phyloP scores from a whole-genome alignment of 352 stramenopile species.

The Globisporangium middletonii region DNA sequence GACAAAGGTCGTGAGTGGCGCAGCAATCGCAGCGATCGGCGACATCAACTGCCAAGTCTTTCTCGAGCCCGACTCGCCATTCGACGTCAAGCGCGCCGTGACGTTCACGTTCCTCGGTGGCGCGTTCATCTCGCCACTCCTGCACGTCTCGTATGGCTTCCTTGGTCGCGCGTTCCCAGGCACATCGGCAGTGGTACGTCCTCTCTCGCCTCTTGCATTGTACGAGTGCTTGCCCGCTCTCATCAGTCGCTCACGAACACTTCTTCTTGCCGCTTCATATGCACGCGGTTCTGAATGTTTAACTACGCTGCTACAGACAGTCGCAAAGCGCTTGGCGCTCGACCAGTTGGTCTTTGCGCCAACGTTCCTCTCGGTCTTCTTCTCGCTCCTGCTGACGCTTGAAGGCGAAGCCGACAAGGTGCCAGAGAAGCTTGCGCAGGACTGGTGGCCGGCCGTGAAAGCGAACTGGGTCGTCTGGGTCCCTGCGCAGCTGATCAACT shows the following conservation, averaged over 20 bases:
- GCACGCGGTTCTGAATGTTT: neutral
- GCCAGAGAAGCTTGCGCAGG: slow-evolving; percentile 48
- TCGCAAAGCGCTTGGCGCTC: slow-evolving; percentile 63
- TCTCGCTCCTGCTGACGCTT: slow-evolving; percentile 57
- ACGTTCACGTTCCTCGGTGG: slow-evolving; percentile 72
- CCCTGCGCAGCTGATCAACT: slow-evolving; percentile 76
- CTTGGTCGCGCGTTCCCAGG: slow-evolving; percentile 36
- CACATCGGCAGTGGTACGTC: slow-evolving; percentile 18
- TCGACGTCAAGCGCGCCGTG: slow-evolving; percentile 45
- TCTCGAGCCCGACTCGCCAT: slow-evolving; percentile 23
- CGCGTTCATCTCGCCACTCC: slow-evolving; percentile 55
- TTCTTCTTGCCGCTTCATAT: neutral
- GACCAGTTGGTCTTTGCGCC: slow-evolving; percentile 79
- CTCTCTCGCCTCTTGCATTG: neutral
- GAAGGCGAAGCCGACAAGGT: slow-evolving; percentile 48
- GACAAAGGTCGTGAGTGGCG: slow-evolving; percentile 66
- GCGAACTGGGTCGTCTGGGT: slow-evolving; percentile 83
- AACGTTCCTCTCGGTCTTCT: slow-evolving; percentile 68
- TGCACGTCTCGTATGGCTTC: slow-evolving; percentile 78
- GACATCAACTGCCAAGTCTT: slow-evolving; percentile 70
- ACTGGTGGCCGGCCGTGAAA: slow-evolving; percentile 78
- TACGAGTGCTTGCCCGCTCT: neutral
- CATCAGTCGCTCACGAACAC: neutral
- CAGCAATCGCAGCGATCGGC: slow-evolving; percentile 51
- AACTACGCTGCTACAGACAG: slow-evolving; percentile 10